Evolutionary conservation across 352 stramenopile genomes (phyloP), one percentile per base, ranked within the genome.

Genomic region (Phytophthora aleatoria): DNA sequence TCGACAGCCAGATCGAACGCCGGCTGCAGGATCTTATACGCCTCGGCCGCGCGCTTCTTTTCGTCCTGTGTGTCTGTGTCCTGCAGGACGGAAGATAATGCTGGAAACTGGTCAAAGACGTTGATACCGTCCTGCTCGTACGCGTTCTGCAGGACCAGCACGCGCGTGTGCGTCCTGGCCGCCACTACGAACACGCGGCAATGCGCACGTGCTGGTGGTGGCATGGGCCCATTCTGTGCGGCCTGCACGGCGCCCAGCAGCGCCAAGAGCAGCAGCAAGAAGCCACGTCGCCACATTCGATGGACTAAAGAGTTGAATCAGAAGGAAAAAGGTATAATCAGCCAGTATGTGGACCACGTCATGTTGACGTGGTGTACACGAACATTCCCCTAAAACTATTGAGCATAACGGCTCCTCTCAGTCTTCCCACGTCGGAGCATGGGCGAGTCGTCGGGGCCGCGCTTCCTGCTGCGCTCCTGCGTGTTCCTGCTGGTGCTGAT

Each of bases 401-500:
- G 35, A 28, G 26, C 44, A 58, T 69, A 57, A 62, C 51, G 51
- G 60, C 48, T 67, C 51, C 50, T 55, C 50, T 38, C 51, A 76
- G 45, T 61, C 39, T 31, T 57, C 36, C 49, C 36, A n/a, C 42
- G 20, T 20, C 0, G 15, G 27, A 52, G 43, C 47, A 80, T 78
- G 77, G 63, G 64, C 44, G 73, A 77, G 67, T 83, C 79, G 51
- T 73, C 77, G 42, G 67, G 81, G 44, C 71, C 78, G 45, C 73
- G 76, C 49, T 92, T 83, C 74, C 58, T 92, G 39, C 73, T 94
- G 60, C 80, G 77, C 59, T 71, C 75, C 30, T 92, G 85, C 61
- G 74, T 94, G 54, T 67, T 92, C 26, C 77, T 94, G 51, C 68
- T 94, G 59, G 67, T 90, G 51, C 71, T 94, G 11, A 92, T 92